Evolutionary conservation across 495 filamentous ascomycete genomes (phyloP).

Genomic region (Trichoderma reesei): DNA sequence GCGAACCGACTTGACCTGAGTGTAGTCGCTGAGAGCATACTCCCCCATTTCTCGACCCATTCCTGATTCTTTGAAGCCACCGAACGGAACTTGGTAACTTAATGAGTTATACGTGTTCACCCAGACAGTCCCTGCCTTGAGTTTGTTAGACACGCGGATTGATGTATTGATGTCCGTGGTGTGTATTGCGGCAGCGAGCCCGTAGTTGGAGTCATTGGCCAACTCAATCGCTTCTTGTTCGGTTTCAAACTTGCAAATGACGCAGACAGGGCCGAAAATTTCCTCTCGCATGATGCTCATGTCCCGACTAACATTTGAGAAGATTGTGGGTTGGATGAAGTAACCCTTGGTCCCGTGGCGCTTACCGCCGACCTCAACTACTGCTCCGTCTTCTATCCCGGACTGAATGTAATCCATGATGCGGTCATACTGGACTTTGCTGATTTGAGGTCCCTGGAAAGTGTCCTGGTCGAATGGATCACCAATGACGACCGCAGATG

Average conservation of each 20-base stretch:
- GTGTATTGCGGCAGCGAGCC: constrained; percentile 66
- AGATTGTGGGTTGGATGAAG: constrained; percentile 92
- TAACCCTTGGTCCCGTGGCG: constrained; percentile 82
- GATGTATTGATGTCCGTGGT: constrained; percentile 61
- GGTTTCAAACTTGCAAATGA: constrained; percentile 55
- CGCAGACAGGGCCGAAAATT: constrained; percentile 58
- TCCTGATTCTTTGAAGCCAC: too few species aligned
- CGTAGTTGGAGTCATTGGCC: constrained; percentile 63
- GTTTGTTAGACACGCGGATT: constrained; percentile 53
- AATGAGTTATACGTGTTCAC: constrained; percentile 20
- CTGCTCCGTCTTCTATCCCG: constrained; percentile 82
- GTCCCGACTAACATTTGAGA: constrained; percentile 69
- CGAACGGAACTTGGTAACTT: too few species aligned
- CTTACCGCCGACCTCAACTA: constrained; percentile 71
- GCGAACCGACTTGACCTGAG: too few species aligned
- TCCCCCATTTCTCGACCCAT: too few species aligned
- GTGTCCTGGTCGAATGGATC: constrained; percentile 82
- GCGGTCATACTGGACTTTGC: constrained; percentile 87
- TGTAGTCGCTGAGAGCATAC: too few species aligned
- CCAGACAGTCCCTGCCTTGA: constrained; percentile 52
- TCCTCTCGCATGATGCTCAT: constrained; percentile 91
- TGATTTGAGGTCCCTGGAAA: constrained; percentile 98
- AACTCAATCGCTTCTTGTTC: constrained; percentile 54
- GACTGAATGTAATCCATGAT: constrained; percentile 96
- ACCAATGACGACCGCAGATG: constrained; percentile 41